A percentile compares a stretch with the other conserved stretches of the same genome.
These are phyloP conservation scores for Trichoderma afroharzianum DNA, from an alignment of 2,329 filamentous ascomycete species.

Conservation along the genomic window DNA sequence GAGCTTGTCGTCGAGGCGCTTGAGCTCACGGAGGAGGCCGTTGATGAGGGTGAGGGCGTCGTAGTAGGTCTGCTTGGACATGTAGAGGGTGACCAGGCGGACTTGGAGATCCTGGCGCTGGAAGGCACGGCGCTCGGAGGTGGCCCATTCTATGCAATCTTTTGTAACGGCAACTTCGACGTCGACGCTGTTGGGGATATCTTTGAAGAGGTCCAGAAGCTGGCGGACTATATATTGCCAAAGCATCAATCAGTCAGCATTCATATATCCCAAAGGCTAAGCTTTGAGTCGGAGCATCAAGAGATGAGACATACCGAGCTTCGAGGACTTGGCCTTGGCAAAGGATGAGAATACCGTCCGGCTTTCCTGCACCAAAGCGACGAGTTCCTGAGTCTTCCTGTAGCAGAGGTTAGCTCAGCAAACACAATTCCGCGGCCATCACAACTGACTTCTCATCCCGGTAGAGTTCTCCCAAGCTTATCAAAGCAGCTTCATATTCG, in stretches of 20 bases:
- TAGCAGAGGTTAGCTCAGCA: constrained; percentile 10
- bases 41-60: constrained; percentile 97
- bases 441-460: constrained; percentile 72
- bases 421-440: background rate
- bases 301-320: constrained; percentile 68
- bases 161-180: constrained; percentile 93
- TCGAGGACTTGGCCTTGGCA: constrained; percentile 97
- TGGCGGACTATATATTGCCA: constrained; percentile 69
- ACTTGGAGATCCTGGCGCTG: constrained; percentile 97
- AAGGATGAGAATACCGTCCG: constrained; percentile 90
- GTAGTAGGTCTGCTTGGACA: constrained; percentile 97
- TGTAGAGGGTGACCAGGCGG: constrained; percentile 87
- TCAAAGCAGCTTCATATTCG: constrained; percentile 86
- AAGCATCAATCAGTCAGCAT: background rate
- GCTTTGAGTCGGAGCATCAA: background rate
- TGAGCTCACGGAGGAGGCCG: constrained; percentile 89
- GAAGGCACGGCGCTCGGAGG: constrained; percentile 90
- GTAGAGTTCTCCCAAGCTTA: constrained; percentile 89
- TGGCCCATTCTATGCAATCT: constrained; percentile 99
- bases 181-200: constrained; percentile 92
- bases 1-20: constrained; percentile 97
- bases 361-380: constrained; percentile 85
- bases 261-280: background rate
- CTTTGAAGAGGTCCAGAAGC: constrained; percentile 89
- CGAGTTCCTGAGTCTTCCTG: constrained; percentile 78